Percentiles rank a stretch among this genome's conserved stretches.
Evolutionary conservation across 495 filamentous ascomycete genomes (phyloP).

Genomic region (Neurospora sp.): DNA sequence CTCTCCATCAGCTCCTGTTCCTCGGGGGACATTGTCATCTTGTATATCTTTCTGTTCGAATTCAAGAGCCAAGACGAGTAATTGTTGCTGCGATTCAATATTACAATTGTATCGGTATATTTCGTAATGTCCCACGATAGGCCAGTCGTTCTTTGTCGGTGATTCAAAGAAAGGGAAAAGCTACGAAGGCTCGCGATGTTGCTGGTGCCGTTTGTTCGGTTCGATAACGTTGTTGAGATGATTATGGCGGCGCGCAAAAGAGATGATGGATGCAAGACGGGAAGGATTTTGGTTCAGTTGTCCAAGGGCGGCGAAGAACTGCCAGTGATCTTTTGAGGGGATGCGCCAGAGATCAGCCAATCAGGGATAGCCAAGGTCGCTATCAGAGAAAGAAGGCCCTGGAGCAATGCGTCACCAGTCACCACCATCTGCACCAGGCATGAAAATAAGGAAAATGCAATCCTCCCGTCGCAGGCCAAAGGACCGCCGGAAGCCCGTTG

Average conservation of each 20-base stretch:
- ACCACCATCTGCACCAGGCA: neutral
- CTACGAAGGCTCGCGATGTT: neutral
- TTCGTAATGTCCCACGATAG: neutral
- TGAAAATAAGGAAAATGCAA: neutral
- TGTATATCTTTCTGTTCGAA: constrained; percentile 7
- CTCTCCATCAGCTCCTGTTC: constrained; percentile 62
- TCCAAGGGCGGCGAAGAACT: neutral
- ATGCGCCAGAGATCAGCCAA: neutral
- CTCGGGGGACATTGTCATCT: constrained; percentile 54
- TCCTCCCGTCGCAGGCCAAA: no score
- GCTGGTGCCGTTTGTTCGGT: neutral
- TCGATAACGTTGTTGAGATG: neutral
- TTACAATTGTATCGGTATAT: neutral
- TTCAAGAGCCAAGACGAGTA: neutral
- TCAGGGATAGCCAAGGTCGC: neutral
- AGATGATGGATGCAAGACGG: neutral
- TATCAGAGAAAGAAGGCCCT: neutral
- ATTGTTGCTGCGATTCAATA: neutral
- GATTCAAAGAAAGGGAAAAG: neutral
- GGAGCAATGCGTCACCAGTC: neutral
- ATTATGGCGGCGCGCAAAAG: neutral
- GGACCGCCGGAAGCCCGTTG: neutral
- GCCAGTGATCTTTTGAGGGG: neutral
- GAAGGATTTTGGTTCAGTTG: neutral
- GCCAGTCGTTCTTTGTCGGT: neutral